phyloP scores from a whole-genome alignment of 1,284 basidiomycete species.

The Rugosomyces carneus region DNA sequence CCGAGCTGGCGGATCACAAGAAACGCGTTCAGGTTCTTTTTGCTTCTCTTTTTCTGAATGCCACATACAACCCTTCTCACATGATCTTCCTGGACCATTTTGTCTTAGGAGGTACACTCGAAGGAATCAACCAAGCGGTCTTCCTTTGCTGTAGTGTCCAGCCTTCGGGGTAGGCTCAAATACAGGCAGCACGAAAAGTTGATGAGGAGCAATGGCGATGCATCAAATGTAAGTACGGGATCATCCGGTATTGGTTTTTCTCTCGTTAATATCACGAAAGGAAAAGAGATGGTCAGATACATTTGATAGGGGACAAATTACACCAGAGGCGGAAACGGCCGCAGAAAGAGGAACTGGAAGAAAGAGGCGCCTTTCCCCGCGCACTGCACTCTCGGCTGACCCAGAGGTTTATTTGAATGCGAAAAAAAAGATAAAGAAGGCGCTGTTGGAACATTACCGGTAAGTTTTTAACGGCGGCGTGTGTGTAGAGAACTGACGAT shows the following conservation, averaged over 20 bases:
- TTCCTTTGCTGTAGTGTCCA: conserved; percentile 1
- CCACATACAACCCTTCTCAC: conserved; percentile 1
- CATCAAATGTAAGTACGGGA: too few relatives aligned
- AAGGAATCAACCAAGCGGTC: conserved; percentile 13
- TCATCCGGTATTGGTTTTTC: too few relatives aligned
- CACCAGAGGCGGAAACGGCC: conserved; percentile 1
- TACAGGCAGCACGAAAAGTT: not conserved
- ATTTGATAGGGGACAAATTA: too few relatives aligned
- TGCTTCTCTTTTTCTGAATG: not conserved
- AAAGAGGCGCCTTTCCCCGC: not conserved
- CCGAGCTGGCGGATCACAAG: conserved; percentile 69
- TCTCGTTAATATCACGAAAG: too few relatives aligned
- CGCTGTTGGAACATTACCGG: conserved; percentile 84
- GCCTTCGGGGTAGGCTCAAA: conserved; percentile 1
- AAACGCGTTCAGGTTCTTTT: conserved; percentile 51
- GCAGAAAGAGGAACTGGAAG: not conserved
- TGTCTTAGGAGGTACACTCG: conserved; percentile 20
- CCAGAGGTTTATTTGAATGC: conserved; percentile 81
- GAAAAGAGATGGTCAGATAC: too few relatives aligned
- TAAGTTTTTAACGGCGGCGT: conserved; percentile 33
- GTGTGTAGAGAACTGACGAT: not conserved
- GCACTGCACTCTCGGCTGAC: conserved; percentile 32
- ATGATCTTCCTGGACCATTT: not conserved
- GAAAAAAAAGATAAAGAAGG: conserved; percentile 77
- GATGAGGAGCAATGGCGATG: too few relatives aligned